Evolutionary conservation across 1,284 basidiomycete genomes (phyloP).

Genomic region (Naganishia cerealis): DNA sequence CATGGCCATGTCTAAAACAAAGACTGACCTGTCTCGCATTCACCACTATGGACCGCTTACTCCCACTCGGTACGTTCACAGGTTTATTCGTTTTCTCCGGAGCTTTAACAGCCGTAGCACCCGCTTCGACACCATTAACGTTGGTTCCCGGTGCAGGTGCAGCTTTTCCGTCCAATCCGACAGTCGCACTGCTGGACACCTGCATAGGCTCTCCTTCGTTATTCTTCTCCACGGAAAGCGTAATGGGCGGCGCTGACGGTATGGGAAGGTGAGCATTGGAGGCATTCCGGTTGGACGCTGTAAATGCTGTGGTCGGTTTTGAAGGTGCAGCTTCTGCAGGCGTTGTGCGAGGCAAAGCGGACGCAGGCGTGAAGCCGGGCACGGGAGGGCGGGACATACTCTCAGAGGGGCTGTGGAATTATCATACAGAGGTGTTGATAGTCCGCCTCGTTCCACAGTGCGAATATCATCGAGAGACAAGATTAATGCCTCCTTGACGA

Average conservation of each 20-base stretch:
- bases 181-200: neutral
- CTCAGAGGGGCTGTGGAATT: too few species aligned
- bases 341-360: neutral
- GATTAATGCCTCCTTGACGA: too few species aligned
- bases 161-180: slow-evolving; percentile 6
- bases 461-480: too few species aligned
- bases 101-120: neutral
- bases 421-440: too few species aligned
- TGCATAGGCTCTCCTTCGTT: neutral
- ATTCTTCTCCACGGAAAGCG: neutral
- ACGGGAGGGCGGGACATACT: slow-evolving; percentile 1
- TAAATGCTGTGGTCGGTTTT: neutral
- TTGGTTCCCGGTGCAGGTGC: slow-evolving; percentile 9
- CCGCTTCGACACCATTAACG: slow-evolving; percentile 10
- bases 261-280: slow-evolving; percentile 34
- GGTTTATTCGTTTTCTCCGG: slow-evolving; percentile 11
- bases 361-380: neutral
- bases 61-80: slow-evolving; percentile 34
- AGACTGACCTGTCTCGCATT: slow-evolving; percentile 34
- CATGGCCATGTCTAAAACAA: neutral
- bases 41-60: slow-evolving; percentile 35
- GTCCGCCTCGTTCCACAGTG: too few species aligned
- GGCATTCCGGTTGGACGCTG: slow-evolving; percentile 32
- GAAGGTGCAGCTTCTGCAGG: neutral
- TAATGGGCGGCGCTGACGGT: slow-evolving; percentile 2